A percentile compares a stretch with the other conserved stretches of the same genome.
Conservation (phyloP, 176 grass and related monocot genomes). For the Calamus simplicifolius region DNA sequence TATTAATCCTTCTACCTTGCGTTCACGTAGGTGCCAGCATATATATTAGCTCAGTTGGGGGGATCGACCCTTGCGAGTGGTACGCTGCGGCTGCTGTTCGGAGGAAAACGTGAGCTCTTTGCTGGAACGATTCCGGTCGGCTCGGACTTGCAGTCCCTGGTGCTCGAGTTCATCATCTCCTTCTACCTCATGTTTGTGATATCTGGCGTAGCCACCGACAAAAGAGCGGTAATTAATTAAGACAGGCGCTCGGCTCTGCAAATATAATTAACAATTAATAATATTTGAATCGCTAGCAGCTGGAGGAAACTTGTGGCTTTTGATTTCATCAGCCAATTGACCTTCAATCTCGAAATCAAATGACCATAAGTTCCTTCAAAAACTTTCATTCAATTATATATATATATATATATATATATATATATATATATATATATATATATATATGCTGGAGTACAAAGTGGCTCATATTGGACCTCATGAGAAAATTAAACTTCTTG, state of each 20-base stretch:
- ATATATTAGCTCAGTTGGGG: conserved; percentile 49
- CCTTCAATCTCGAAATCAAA: too few relatives aligned
- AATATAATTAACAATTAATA: too few relatives aligned
- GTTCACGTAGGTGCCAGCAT: conserved; percentile 41
- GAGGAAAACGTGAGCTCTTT: conserved; percentile 50
- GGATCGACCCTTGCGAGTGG: conserved; percentile 50
- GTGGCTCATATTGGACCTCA: not conserved
- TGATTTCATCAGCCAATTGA: too few relatives aligned
- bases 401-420: too few relatives aligned
- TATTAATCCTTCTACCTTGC: too few relatives aligned
- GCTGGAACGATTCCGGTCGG: conserved; percentile 47
- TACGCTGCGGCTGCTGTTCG: conserved; percentile 66
- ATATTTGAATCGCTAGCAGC: too few relatives aligned
- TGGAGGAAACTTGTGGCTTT: too few relatives aligned
- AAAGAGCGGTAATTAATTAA: conserved; percentile 78
- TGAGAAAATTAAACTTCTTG: not conserved
- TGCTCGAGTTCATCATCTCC: conserved; percentile 71
- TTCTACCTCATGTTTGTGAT: conserved; percentile 96
- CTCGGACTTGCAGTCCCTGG: conserved; percentile 61
- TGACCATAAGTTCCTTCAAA: too few relatives aligned
- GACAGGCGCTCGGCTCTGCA: not conserved
- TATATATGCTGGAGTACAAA: not conserved
- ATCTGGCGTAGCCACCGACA: conserved; percentile 78
- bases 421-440: too few relatives aligned
- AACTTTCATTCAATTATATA: too few relatives aligned